Percentiles rank a stretch among this genome's conserved stretches.
Evolutionary conservation across 108 stramenopile species (phyloP).

Genomic region (Stephanodiscus triporus): DNA sequence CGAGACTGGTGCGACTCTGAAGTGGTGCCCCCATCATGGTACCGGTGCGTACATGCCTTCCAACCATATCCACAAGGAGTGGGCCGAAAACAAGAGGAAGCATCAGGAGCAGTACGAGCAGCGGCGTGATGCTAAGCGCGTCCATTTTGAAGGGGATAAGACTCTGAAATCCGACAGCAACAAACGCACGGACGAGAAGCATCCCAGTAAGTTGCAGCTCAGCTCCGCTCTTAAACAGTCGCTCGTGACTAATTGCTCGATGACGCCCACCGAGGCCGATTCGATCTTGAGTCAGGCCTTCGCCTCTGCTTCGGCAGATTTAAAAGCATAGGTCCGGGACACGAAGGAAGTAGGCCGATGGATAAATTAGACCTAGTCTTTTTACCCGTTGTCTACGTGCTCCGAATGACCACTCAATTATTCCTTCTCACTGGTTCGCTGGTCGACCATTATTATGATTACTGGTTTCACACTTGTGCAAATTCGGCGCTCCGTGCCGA

Average conservation of each 20-base stretch:
- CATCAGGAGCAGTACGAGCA: not conserved
- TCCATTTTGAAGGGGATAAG: not conserved
- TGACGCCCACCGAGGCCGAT: constrained; percentile 4
- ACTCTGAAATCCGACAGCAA: not conserved
- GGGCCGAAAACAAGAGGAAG: constrained; percentile 4
- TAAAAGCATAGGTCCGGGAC: not conserved
- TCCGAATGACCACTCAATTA: not conserved
- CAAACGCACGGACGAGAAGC: not conserved
- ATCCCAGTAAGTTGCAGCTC: constrained; percentile 5
- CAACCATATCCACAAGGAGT: constrained; percentile 13
- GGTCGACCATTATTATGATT: not conserved
- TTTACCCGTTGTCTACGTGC: not conserved
- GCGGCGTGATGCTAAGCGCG: not conserved
- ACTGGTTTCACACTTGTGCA: not conserved
- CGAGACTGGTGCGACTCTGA: not conserved
- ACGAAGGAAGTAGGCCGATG: not conserved
- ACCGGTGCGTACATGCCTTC: constrained; percentile 16
- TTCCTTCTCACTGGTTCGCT: not conserved
- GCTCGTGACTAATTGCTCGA: not conserved
- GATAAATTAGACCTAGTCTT: not conserved
- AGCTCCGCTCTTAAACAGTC: not conserved
- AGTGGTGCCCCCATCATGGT: constrained; percentile 14
- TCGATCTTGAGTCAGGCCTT: not conserved
- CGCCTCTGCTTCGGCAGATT: not conserved
- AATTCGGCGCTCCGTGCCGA: not conserved